Conservation (phyloP, 345 rosid genomes). For the Lepidium sativum region DNA sequence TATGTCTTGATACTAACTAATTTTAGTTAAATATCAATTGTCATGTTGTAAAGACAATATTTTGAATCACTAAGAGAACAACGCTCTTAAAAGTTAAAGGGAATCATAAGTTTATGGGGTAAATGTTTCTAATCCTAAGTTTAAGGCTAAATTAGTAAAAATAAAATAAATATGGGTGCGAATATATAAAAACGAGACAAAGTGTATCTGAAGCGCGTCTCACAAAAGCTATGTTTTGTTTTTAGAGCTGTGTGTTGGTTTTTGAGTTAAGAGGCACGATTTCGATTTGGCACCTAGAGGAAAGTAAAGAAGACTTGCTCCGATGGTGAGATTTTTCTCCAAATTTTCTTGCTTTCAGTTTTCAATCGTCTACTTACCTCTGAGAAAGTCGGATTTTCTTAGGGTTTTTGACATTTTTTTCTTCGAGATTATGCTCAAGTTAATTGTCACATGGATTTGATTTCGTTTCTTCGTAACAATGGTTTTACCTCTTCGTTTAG, state of each 20-base stretch:
- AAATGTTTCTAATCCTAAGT: neutral
- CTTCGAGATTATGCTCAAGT: neutral
- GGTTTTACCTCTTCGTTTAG: neutral
- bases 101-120: neutral
- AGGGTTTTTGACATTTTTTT: slow-evolving; percentile 7
- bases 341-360: neutral
- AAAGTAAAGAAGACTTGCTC: slow-evolving; percentile 4
- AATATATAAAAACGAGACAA: neutral
- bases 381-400: neutral
- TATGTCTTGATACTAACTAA: neutral
- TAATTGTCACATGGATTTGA: neutral
- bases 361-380: neutral
- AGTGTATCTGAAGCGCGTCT: slow-evolving; percentile 16
- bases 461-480: neutral
- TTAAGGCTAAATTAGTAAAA: neutral
- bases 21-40: neutral
- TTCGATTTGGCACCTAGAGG: neutral
- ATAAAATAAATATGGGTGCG: neutral
- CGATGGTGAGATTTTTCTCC: slow-evolving; percentile 19
- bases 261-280: neutral
- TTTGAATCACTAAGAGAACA: neutral
- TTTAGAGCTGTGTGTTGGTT: neutral
- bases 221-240: slow-evolving; percentile 1
- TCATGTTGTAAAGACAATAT: neutral
- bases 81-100: neutral